Evolutionary conservation across 768 basidiomycete species (phyloP).

Genomic region (Russula sp.): DNA sequence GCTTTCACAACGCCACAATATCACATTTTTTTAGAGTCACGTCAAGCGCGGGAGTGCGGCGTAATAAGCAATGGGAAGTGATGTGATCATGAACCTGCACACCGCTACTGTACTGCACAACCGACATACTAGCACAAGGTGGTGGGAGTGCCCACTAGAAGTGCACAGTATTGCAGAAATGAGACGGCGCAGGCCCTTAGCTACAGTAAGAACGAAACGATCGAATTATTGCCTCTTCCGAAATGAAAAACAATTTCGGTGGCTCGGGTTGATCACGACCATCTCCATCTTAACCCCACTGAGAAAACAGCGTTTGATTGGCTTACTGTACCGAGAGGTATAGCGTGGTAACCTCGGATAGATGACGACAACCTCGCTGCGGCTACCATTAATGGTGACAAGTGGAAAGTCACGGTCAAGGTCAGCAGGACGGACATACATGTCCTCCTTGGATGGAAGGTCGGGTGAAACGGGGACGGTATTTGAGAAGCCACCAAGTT

Average conservation of each 20-base stretch:
- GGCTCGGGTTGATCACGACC: constrained; percentile 4
- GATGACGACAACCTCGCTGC: constrained; percentile 6
- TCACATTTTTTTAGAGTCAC: background rate
- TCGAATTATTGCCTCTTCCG: constrained; percentile 3
- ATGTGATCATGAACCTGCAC: constrained; percentile 3
- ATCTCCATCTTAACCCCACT: constrained; percentile 1
- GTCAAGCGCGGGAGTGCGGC: background rate
- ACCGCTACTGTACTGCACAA: too few species aligned
- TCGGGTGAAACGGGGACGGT: background rate
- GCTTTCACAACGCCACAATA: background rate
- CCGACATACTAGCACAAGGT: constrained; percentile 10
- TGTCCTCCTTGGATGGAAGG: background rate
- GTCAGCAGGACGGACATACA: background rate
- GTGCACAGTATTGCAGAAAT: background rate
- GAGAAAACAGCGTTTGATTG: constrained; percentile 8
- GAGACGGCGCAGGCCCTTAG: background rate
- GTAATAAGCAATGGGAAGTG: constrained; percentile 1
- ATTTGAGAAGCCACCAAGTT: constrained; percentile 9
- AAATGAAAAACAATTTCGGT: constrained; percentile 4
- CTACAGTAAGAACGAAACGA: background rate
- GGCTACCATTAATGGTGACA: background rate
- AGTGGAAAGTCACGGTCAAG: background rate
- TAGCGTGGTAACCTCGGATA: background rate
- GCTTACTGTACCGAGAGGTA: background rate
- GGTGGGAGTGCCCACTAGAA: background rate